Evolutionary conservation across 2,329 filamentous ascomycete genomes (phyloP).

Genomic region (Colletotrichum spinosum): DNA sequence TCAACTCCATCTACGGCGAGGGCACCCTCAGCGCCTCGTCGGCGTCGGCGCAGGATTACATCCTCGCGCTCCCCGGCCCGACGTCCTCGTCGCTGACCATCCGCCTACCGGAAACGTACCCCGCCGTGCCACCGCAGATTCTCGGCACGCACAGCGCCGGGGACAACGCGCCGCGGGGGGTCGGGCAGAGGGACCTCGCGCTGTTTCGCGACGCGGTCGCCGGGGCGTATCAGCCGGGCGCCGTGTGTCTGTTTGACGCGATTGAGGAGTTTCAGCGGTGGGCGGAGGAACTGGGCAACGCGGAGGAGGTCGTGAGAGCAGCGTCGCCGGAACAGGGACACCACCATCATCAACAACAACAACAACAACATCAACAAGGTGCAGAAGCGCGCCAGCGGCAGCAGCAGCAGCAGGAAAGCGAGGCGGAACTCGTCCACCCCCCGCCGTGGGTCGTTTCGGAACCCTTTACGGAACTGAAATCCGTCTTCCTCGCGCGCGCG

Average conservation of each 20-base stretch:
- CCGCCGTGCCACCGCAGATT: constrained; percentile 77
- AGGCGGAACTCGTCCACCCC: not conserved
- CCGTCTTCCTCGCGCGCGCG: constrained; percentile 85
- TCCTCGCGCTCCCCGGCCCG: constrained; percentile 74
- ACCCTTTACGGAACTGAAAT: constrained; percentile 83
- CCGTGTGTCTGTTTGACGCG: constrained; percentile 92
- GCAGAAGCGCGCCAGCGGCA: not conserved
- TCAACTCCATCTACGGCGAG: constrained; percentile 86
- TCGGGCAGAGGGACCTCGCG: constrained; percentile 77
- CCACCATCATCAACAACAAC: constrained; percentile 23
- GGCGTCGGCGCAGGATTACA: constrained; percentile 58
- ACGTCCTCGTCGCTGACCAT: constrained; percentile 67
- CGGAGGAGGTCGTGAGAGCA: constrained; percentile 19
- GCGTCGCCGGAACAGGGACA: not conserved
- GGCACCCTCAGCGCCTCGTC: constrained; percentile 64
- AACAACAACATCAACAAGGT: constrained; percentile 36
- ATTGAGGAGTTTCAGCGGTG: constrained; percentile 73
- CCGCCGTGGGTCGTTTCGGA: constrained; percentile 81
- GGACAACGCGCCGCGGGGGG: constrained; percentile 73
- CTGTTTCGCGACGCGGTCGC: constrained; percentile 75
- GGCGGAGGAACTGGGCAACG: constrained; percentile 35
- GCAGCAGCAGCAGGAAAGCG: not conserved
- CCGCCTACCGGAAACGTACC: constrained; percentile 80
- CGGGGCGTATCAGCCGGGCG: constrained; percentile 76
- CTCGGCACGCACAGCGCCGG: constrained; percentile 85